A percentile compares a stretch with the other conserved stretches of the same genome.
These are phyloP conservation scores for Fusarium scirpi DNA, from an alignment of 2,329 filamentous ascomycete genomes.

Conservation along the genomic window DNA sequence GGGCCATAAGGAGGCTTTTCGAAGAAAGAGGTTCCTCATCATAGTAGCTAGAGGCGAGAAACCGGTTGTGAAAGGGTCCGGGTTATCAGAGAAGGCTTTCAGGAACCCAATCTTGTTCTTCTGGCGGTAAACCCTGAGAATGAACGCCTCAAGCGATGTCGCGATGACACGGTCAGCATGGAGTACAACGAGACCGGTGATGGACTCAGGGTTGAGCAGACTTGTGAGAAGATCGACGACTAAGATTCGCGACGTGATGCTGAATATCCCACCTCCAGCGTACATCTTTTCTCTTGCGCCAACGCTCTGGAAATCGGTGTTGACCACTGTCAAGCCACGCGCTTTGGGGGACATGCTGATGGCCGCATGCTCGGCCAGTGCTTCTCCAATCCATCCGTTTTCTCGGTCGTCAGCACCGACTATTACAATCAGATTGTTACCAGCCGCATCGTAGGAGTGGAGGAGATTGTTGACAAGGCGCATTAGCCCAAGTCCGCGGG, in stretches of 20 bases:
- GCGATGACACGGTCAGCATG: slow-evolving; percentile 90
- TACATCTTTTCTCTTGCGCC: slow-evolving; percentile 92
- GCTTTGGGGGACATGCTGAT: slow-evolving; percentile 86
- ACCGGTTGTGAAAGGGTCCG: slow-evolving; percentile 88
- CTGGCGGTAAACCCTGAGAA: slow-evolving; percentile 91
- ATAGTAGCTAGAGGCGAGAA: slow-evolving; percentile 90
- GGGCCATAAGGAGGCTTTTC: slow-evolving; percentile 90
- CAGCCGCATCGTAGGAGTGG: slow-evolving; percentile 95
- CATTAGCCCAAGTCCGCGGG: slow-evolving; percentile 90
- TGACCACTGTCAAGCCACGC: slow-evolving; percentile 88
- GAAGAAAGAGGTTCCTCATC: slow-evolving; percentile 89
- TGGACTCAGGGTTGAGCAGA: slow-evolving; percentile 82
- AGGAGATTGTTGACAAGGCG: slow-evolving; percentile 95
- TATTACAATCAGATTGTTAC: slow-evolving; percentile 90
- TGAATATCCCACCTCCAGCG: slow-evolving; percentile 87
- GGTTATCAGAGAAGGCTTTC: slow-evolving; percentile 95
- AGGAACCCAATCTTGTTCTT: slow-evolving; percentile 94
- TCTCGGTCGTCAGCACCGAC: slow-evolving; percentile 92
- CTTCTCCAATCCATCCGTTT: slow-evolving; percentile 97
- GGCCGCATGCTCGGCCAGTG: slow-evolving; percentile 93
- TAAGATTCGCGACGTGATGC: slow-evolving; percentile 93
- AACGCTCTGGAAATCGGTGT: slow-evolving; percentile 93
- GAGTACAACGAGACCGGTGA: slow-evolving; percentile 87
- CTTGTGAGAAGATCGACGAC: slow-evolving; percentile 93
- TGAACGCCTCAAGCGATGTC: slow-evolving; percentile 94